A percentile compares a stretch with the other conserved stretches of the same genome.
Conservation (phyloP, 176 grass and related monocot species). For the Canna indica region DNA sequence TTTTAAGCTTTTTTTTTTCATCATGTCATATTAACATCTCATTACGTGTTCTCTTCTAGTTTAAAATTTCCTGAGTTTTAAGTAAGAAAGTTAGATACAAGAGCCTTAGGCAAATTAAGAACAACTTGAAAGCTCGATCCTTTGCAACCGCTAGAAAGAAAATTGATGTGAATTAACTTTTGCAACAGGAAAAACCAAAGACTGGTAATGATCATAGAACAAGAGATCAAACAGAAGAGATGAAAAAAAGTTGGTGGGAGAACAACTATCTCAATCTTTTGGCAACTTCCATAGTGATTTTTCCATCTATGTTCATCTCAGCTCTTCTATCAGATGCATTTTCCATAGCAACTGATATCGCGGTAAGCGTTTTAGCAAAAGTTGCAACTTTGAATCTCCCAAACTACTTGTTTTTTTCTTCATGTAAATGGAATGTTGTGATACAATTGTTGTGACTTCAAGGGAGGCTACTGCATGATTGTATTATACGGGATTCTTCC, state of each 20-base stretch:
- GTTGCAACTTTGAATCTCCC: not conserved
- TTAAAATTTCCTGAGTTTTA: no score
- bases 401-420: not conserved
- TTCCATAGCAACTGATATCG: constrained; percentile 55
- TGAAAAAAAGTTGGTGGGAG: constrained; percentile 8
- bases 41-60: no score
- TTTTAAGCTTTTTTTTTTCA: not conserved
- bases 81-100: no score
- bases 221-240: not conserved
- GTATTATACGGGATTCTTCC: constrained; percentile 71
- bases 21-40: not conserved
- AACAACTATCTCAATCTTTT: constrained; percentile 30
- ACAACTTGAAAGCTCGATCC: no score
- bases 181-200: not conserved
- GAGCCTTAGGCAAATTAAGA: no score
- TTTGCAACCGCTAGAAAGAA: no score
- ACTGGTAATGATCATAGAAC: not conserved
- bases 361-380: constrained; percentile 31
- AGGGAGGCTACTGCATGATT: constrained; percentile 87
- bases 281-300: constrained; percentile 32
- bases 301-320: constrained; percentile 49
- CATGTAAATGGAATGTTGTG: not conserved
- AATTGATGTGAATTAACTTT: not conserved
- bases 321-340: constrained; percentile 42
- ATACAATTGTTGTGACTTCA: constrained; percentile 4